A percentile compares a stretch with the other conserved stretches of the same genome.
These are phyloP conservation scores for Podaxis carcinomalis DNA, from an alignment of 768 basidiomycete genomes.

Conservation along the genomic window DNA sequence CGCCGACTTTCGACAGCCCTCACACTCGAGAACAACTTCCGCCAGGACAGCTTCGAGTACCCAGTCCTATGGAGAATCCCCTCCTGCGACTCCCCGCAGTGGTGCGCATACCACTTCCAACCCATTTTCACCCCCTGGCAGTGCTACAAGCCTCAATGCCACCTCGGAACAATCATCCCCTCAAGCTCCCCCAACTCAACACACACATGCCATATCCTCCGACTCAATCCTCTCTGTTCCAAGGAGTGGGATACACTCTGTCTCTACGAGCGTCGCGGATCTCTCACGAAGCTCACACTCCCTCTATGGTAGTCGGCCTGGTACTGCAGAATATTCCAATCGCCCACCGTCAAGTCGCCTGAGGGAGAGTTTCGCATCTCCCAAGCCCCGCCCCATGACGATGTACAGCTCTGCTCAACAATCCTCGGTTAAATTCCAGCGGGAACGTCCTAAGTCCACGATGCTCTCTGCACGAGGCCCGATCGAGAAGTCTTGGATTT, in stretches of 20 bases:
- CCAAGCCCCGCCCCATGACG: constrained; percentile 54
- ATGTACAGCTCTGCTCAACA: constrained; percentile 46
- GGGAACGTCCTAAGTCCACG: constrained; percentile 46
- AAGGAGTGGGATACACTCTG: constrained; percentile 32
- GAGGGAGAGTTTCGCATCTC: constrained; percentile 57
- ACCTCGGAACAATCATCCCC: constrained; percentile 24
- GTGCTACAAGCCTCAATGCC: constrained; percentile 40
- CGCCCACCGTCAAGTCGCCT: constrained; percentile 29
- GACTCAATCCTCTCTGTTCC: constrained; percentile 20
- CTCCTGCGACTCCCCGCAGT: constrained; percentile 39
- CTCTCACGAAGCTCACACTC: constrained; percentile 36
- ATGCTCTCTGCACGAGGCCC: constrained; percentile 32
- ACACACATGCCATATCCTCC: constrained; percentile 23
- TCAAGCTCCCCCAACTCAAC: constrained; percentile 14
- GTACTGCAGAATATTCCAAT: constrained; percentile 15
- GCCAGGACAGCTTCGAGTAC: constrained; percentile 13
- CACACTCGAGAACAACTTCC: constrained; percentile 33
- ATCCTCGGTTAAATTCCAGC: constrained; percentile 32
- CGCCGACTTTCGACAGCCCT: constrained; percentile 9
- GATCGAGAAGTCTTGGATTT: constrained; percentile 63
- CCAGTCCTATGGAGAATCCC: constrained; percentile 30
- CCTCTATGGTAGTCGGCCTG: constrained; percentile 32
- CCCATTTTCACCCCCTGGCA: constrained; percentile 51
- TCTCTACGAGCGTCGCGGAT: constrained; percentile 38
- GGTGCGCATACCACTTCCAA: constrained; percentile 29